These are phyloP conservation scores for Albatrellus ellisii DNA, from an alignment of 768 basidiomycete species.

Conservation along the genomic window DNA sequence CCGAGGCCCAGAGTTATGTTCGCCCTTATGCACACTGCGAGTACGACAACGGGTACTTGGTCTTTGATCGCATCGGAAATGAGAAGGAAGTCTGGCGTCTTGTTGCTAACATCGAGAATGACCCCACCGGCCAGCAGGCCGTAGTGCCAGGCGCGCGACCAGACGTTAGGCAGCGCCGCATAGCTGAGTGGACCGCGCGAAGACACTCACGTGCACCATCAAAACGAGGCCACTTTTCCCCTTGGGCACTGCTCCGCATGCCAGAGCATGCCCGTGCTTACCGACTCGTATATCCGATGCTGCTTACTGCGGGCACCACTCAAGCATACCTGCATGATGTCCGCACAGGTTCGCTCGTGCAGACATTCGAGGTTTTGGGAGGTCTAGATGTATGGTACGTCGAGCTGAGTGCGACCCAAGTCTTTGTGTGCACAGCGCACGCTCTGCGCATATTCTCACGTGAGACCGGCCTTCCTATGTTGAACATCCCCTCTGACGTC, in stretches of 20 bases:
- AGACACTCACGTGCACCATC: conserved; percentile 8
- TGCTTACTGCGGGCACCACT: conserved; percentile 34
- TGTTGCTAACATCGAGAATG: conserved; percentile 17
- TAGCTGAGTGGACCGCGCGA: conserved; percentile 15
- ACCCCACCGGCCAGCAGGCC: neutral
- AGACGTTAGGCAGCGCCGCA: conserved; percentile 18
- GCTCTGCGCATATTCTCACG: conserved; percentile 44
- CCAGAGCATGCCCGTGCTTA: conserved; percentile 38
- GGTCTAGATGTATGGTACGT: conserved; percentile 37
- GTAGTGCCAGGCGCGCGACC: conserved; percentile 16
- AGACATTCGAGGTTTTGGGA: conserved; percentile 33
- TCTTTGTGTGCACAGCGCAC: conserved; percentile 41
- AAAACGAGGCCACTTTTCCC: conserved; percentile 39
- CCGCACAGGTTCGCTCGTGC: conserved; percentile 31
- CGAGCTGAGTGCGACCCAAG: conserved; percentile 44
- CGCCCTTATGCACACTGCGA: conserved; percentile 54
- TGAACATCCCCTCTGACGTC: conserved; percentile 19
- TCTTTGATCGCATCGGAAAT: conserved; percentile 48
- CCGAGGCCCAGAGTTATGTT: conserved; percentile 30
- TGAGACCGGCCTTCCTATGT: conserved; percentile 27
- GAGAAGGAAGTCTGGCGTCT: conserved; percentile 63
- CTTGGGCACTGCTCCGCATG: conserved; percentile 43
- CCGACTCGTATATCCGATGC: conserved; percentile 53
- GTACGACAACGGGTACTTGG: conserved; percentile 55
- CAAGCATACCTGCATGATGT: conserved; percentile 54